Conservation (phyloP, 2,329 filamentous ascomycete genomes). For the Parasarocladium wereldwijsianum region DNA sequence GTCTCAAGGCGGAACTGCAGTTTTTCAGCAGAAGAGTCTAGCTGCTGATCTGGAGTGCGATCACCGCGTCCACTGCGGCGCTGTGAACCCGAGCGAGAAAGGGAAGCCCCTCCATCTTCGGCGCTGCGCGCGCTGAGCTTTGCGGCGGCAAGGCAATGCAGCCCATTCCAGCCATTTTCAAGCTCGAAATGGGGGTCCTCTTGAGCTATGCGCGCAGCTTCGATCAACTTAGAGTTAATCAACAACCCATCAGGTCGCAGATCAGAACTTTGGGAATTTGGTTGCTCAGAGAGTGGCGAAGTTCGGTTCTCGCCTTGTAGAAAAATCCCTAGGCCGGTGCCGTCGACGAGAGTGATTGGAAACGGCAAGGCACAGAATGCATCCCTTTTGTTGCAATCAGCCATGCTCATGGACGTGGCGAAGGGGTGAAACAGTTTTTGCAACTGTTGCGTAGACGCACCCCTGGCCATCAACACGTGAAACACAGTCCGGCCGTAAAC, state of each 20-base stretch:
- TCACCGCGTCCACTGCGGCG: constrained; percentile 1
- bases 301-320: constrained; percentile 10
- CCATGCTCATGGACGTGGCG: constrained; percentile 12
- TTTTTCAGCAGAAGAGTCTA: constrained; percentile 18
- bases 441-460: constrained; percentile 13
- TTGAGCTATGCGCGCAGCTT: constrained; percentile 8
- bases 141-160: constrained; percentile 43
- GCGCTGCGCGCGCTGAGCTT: constrained; percentile 26
- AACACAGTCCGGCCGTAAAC: constrained; percentile 38
- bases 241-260: too few relatives aligned
- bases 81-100: not conserved
- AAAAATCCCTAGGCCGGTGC: too few relatives aligned
- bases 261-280: too few relatives aligned
- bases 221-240: too few relatives aligned
- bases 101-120: constrained; percentile 15
- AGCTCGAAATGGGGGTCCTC: constrained; percentile 12
- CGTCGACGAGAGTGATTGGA: not conserved
- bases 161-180: constrained; percentile 34
- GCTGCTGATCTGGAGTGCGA: constrained; percentile 5
- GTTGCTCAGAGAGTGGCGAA: constrained; percentile 5
- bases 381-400: constrained; percentile 27
- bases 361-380: constrained; percentile 26
- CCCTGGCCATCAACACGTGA: constrained; percentile 23
- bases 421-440: constrained; percentile 20
- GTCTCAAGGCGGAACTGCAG: constrained; percentile 14